phyloP scores from a whole-genome alignment of 306 rosid genomes.

The Cucurbita maxima region DNA sequence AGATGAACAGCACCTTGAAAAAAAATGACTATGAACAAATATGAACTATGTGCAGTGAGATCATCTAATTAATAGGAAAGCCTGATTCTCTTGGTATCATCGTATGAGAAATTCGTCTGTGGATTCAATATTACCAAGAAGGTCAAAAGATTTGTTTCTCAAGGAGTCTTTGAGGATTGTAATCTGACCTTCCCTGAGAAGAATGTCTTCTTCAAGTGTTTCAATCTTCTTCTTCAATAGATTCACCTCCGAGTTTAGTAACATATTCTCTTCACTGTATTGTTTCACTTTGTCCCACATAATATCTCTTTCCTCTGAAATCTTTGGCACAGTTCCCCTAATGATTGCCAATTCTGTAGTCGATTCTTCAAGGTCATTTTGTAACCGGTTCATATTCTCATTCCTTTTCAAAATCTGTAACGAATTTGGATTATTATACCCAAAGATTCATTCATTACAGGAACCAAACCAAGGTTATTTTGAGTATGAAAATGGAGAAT shows the following conservation, averaged over 20 bases:
- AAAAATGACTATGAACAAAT: conserved; percentile 39
- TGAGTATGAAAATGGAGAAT: not conserved
- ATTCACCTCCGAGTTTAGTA: conserved; percentile 41
- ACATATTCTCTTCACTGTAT: conserved; percentile 66
- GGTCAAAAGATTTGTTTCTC: conserved; percentile 45
- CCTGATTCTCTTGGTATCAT: conserved; percentile 17
- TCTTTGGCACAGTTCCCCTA: conserved; percentile 49
- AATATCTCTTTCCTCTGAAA: conserved; percentile 61
- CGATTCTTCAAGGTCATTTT: conserved; percentile 52
- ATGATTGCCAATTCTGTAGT: conserved; percentile 39
- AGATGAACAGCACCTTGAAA: conserved; percentile 6
- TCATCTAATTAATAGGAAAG: conserved; percentile 4
- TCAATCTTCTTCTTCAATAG: conserved; percentile 52
- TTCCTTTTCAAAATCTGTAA: conserved; percentile 68
- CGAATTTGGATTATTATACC: not conserved
- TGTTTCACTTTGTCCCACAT: conserved; percentile 79
- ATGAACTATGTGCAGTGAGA: conserved; percentile 38
- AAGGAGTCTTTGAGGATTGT: conserved; percentile 66
- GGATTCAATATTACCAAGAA: conserved; percentile 45
- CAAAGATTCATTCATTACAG: not conserved
- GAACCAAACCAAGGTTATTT: not conserved
- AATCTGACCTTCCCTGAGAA: conserved; percentile 85
- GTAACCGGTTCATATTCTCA: conserved; percentile 43
- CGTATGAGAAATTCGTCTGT: conserved; percentile 38
- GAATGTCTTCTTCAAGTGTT: conserved; percentile 65